phyloP scores from a whole-genome alignment of 2,329 filamentous ascomycete species.

The Pseudogymnoascus sp. region DNA sequence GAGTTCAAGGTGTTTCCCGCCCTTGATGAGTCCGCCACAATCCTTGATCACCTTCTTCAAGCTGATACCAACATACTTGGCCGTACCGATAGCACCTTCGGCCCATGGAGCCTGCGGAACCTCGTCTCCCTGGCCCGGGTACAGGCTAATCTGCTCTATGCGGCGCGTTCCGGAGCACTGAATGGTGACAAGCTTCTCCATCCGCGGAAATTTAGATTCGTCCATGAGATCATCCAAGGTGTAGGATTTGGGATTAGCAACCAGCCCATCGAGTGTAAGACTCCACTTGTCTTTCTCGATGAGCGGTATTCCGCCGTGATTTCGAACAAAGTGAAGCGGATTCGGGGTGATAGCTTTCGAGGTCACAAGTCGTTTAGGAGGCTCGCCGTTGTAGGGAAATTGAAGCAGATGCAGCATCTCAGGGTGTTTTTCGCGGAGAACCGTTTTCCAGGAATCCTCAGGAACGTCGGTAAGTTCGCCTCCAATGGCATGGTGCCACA shows the following conservation, averaged over 20 bases:
- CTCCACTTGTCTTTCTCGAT: constrained; percentile 52
- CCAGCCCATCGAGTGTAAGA: constrained; percentile 54
- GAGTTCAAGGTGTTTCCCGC: constrained; percentile 59
- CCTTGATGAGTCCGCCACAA: constrained; percentile 54
- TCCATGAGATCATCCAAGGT: constrained; percentile 56
- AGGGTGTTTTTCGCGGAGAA: constrained; percentile 50
- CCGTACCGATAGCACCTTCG: constrained; percentile 63
- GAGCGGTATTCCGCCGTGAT: constrained; percentile 64
- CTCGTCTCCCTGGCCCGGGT: constrained; percentile 62
- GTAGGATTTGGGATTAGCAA: constrained; percentile 50
- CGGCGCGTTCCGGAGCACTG: constrained; percentile 65
- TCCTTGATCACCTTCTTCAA: constrained; percentile 65
- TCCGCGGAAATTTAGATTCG: constrained; percentile 53
- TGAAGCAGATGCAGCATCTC: constrained; percentile 58
- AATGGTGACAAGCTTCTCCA: constrained; percentile 53
- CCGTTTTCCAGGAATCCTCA: constrained; percentile 52
- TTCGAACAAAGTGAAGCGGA: constrained; percentile 59
- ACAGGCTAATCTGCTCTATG: constrained; percentile 60
- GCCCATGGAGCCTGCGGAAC: constrained; percentile 47
- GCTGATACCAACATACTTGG: constrained; percentile 55
- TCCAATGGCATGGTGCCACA: constrained; percentile 51
- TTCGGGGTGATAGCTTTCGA: constrained; percentile 55
- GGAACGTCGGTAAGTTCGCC: constrained; percentile 42
- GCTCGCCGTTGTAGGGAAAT: constrained; percentile 60
- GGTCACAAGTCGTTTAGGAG: constrained; percentile 52